A percentile compares a stretch with the other conserved stretches of the same genome.
phyloP scores from a whole-genome alignment of 108 stramenopile genomes.

The Epipyxis sp. region DNA sequence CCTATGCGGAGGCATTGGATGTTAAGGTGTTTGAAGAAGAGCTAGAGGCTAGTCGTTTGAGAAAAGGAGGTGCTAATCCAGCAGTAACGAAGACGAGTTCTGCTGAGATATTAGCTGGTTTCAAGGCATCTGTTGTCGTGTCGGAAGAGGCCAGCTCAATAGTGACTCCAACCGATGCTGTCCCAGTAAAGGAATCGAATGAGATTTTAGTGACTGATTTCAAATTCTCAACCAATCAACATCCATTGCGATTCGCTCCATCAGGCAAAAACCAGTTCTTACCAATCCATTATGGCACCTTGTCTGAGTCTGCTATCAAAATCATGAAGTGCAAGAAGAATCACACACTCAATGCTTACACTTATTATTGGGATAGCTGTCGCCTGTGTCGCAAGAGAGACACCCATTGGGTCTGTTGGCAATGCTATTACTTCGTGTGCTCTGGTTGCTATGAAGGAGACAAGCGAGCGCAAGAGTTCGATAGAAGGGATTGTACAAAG shows the following conservation, averaged over 20 bases:
- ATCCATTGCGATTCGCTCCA: constrained; percentile 32
- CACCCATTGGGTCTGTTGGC: neutral
- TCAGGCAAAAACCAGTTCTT: constrained; percentile 32
- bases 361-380: constrained; percentile 33
- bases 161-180: neutral
- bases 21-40: constrained; percentile 43
- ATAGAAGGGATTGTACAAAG: neutral
- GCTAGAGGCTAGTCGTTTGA: constrained; percentile 35
- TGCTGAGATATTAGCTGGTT: neutral
- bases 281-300: neutral
- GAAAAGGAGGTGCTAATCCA: constrained; percentile 37
- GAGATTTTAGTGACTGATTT: constrained; percentile 22
- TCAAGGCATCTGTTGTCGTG: neutral
- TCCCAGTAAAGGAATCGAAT: too few relatives aligned
- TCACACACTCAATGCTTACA: constrained; percentile 24
- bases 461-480: neutral
- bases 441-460: neutral
- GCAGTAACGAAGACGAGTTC: neutral
- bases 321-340: constrained; percentile 19
- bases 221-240: constrained; percentile 28
- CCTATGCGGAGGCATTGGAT: constrained; percentile 35
- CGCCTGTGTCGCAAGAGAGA: constrained; percentile 8
- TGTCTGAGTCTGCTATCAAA: constrained; percentile 1
- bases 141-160: neutral
- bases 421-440: constrained; percentile 31